Percentiles rank a stretch among this genome's conserved stretches.
Conservation (phyloP, 75 land plant species). For the Azolla pinnata region DNA sequence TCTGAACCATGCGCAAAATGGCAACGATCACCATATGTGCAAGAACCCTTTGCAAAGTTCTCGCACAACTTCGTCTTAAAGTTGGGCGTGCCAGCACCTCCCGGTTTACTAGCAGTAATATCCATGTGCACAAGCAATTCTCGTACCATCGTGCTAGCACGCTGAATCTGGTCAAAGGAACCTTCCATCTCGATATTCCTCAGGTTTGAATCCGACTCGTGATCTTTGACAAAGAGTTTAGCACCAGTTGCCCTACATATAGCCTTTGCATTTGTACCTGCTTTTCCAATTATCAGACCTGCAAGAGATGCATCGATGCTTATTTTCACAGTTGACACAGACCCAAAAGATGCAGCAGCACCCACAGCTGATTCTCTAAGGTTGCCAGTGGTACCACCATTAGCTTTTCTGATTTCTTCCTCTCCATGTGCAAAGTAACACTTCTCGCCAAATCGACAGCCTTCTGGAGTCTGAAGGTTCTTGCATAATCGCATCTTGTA, state of each 20-base stretch:
- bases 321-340: slow-evolving; percentile 56
- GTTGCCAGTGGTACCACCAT: slow-evolving; percentile 10
- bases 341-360: slow-evolving; percentile 51
- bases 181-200: slow-evolving; percentile 89
- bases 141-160: slow-evolving; percentile 74
- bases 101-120: slow-evolving; percentile 8
- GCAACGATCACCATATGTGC: slow-evolving; percentile 85
- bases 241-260: slow-evolving; percentile 59
- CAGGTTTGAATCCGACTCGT: slow-evolving; percentile 60
- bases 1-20: slow-evolving; percentile 76
- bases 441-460: slow-evolving; percentile 70
- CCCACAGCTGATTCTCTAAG: slow-evolving; percentile 31
- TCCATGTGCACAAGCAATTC: slow-evolving; percentile 37
- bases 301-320: slow-evolving; percentile 80
- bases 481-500: slow-evolving; percentile 49
- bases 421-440: slow-evolving; percentile 82
- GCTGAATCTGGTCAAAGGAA: slow-evolving; percentile 71
- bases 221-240: slow-evolving; percentile 59
- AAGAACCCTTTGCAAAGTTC: slow-evolving; percentile 64
- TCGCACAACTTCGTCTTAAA: slow-evolving; percentile 82
- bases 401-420: slow-evolving; percentile 45
- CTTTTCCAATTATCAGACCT: slow-evolving; percentile 82
- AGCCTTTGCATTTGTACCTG: slow-evolving; percentile 59
- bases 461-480: slow-evolving; percentile 44
- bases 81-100: slow-evolving; percentile 35